phyloP scores from a whole-genome alignment of 2,329 filamentous ascomycete species.

The Claviceps humidiphila region DNA sequence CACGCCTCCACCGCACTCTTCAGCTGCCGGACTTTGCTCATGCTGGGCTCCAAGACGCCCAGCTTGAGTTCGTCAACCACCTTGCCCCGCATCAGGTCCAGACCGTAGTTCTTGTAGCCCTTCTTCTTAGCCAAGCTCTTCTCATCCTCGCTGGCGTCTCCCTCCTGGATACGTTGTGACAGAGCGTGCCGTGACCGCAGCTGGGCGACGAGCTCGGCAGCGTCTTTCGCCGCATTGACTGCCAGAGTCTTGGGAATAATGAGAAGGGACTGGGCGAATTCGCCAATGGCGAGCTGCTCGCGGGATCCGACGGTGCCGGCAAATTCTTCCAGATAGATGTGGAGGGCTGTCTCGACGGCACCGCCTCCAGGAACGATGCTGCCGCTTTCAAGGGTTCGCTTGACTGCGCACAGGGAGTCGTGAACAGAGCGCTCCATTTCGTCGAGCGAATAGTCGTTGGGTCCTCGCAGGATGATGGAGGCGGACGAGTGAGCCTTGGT shows the following conservation, averaged over 20 bases:
- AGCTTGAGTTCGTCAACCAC: slow-evolving; percentile 90
- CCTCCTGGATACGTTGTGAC: slow-evolving; percentile 80
- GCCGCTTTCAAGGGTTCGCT: slow-evolving; percentile 91
- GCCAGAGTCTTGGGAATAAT: slow-evolving; percentile 93
- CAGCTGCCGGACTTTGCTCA: slow-evolving; percentile 96
- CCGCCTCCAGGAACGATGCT: slow-evolving; percentile 94
- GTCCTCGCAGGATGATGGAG: slow-evolving; percentile 86
- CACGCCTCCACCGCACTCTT: slow-evolving; percentile 98
- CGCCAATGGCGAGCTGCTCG: slow-evolving; percentile 94
- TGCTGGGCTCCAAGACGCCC: slow-evolving; percentile 88
- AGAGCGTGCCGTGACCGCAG: slow-evolving; percentile 87
- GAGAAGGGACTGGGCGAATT: slow-evolving; percentile 90
- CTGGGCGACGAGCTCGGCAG: slow-evolving; percentile 88
- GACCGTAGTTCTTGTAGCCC: slow-evolving; percentile 96
- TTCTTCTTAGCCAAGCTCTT: slow-evolving; percentile 87
- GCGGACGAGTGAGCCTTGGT: slow-evolving; percentile 90
- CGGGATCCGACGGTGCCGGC: slow-evolving; percentile 92
- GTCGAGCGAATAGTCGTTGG: slow-evolving; percentile 93
- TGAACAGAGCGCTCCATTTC: slow-evolving; percentile 99
- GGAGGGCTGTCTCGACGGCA: slow-evolving; percentile 94
- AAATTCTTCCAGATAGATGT: slow-evolving; percentile 98
- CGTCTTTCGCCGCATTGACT: slow-evolving; percentile 93
- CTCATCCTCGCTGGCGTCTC: slow-evolving; percentile 72
- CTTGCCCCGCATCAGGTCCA: slow-evolving; percentile 80
- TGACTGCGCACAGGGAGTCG: slow-evolving; percentile 91